Evolutionary conservation across 2,329 filamentous ascomycete species (phyloP), one percentile per base, ranked within the genome.

Genomic region (Penicillium carneum): DNA sequence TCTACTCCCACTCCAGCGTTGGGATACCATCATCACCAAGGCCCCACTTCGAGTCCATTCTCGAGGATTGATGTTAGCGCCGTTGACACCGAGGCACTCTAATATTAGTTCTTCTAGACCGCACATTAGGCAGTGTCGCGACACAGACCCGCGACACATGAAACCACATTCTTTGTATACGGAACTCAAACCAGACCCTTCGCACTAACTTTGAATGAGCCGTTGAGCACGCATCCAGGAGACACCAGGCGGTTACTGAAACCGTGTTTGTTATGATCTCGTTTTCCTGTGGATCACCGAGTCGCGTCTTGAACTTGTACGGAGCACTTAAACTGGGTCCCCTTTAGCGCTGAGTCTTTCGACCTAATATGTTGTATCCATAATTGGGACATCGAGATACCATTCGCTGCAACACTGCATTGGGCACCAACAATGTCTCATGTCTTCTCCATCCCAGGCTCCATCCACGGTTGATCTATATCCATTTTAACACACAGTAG

Each of bases 21-120:
- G 14, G 18, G 11, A 41, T 31, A 51, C 49, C 47, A 61, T 18
- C 64, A 67, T 64, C 63, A 63, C 65, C 57, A n/a, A n/a, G 51
- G 38, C 43, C 51, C 57, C 57, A 56, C 43, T 43, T 36, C 20
- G 12, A 58, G 47, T 43, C 48, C 39, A 31, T 11, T n/a, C 18
- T 47, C 31, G 41, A 58, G 20, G 20, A 41, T 54, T 33, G 11
- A 23, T 56, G 10, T 20, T 26, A 36, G 42, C 36, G 36, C 29
- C 31, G 6, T 29, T 11, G 12, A 43, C 41, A 43, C 39, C 31
- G 12, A 23, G 18, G n/a, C 31, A 36, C 16, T 42, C 20, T 9
- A 38, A 26, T 14, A 20, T 26, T 43, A 55, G 12, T 9, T 33
- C 18, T 16, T 38, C 29, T 47, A 49, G 38, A 45, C 51, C 31